Evolutionary conservation across 164 flowering plant genomes (phyloP), one percentile per base, ranked within the genome.

Genomic region (Echeveria elegans): DNA sequence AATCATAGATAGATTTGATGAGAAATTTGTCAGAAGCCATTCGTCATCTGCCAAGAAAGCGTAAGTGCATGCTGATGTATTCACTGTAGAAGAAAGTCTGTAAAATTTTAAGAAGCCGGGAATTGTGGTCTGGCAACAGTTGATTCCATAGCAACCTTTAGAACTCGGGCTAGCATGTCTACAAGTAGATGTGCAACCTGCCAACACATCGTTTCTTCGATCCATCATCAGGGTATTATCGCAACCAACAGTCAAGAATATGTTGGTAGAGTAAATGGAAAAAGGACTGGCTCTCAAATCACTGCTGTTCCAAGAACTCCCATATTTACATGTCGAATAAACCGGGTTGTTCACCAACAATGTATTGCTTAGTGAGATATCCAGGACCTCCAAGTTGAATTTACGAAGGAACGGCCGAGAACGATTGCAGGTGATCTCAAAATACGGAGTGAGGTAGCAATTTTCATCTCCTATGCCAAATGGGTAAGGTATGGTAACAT

Each of bases 41-140:
- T 4, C 60, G 30, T 12, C 23, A 15, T 15, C 6, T 34, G 32
- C 48, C 28, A 68, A 37, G 50, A 12, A 56, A 18, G 70, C 64
- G 36, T 23, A 53, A 14, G 45, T 56, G 63, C 69, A 66, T 45
- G 30, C 24, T 2, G 60, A 24, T 26, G 26, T 10, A 19, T 24
- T 30, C 1, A 36, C 23, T 12, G 41, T 66, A 16, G 43, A 31
- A n/a, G n/a, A 18, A 15, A 66, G 30, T 10, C 21, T 29, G 5
- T 29, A 31, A 37, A 34, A 10, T 26, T 67, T 11, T 6, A 53
- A 14, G 24, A 11, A 6, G 26, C 15, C 4, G 21, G 70, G 45
- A 23, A 67, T 23, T 11, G 34, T 18, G 48, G 70, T 37, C 40
- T 56, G 63, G 70, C 70, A 67, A 15, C 45, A 2, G 45, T 40